Evolutionary conservation across 2,329 filamentous ascomycete species (phyloP), one percentile per base, ranked within the genome.

Genomic region (Aureobasidium leucospermi): DNA sequence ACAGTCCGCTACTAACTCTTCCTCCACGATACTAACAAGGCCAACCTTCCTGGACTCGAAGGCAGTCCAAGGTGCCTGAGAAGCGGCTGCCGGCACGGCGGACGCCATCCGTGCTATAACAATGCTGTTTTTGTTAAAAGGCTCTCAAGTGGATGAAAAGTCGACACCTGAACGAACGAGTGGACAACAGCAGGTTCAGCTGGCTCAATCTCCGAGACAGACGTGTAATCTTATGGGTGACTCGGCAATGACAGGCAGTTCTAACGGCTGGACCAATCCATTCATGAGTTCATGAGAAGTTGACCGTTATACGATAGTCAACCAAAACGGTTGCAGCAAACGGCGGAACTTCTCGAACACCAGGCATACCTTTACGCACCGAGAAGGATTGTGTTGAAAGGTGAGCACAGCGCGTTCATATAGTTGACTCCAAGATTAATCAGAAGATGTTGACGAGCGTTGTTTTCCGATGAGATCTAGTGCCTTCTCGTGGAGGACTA

Each of bases 271-370:
- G 52, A 56, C 39, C 39, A 46, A 46, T 38, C 52, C 31, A 45
- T 56, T 36, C 16, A 56, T 23, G n/a, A 56, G 52, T 56, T 46
- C 52, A 38, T 56, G 52, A 23, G 32, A 45, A 43, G 29, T 45
- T 56, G 52, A 29, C 38, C 52, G 41, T 56, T 56, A 8, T 4
- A 41, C 38, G 52, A 56, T 56, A 56, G 52, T 56, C 29, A 11
- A 28, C 28, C 43, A 10, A 13, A 56, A 56, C 52, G 52, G 52
- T 34, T 42, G 15, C 6, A 45, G 13, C 2, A 31, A 56, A 56
- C 52, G 52, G 52, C 11, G 41, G 23, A 19, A 34, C 29, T 55
- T 55, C 39, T 55, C 41, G 52, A 56, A 28, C 7, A 15, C 38
- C 11, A 6, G 8, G 28, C 16, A 23, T 15, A 23, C 16, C 23